A percentile compares a stretch with the other conserved stretches of the same genome.
phyloP scores from a whole-genome alignment of 768 basidiomycete species.

The Amanita inopinata region DNA sequence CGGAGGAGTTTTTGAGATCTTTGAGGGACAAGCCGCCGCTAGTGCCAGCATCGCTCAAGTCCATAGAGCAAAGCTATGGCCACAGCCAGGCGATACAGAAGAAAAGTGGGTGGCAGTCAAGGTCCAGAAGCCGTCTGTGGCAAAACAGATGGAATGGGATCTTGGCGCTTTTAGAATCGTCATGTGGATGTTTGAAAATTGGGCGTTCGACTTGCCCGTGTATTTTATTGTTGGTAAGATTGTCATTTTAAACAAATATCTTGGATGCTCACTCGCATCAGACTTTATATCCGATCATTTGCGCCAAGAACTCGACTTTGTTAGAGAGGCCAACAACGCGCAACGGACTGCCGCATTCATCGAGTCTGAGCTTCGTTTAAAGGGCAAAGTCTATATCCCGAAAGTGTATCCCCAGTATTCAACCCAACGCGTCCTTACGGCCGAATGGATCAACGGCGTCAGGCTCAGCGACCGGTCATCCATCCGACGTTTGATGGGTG shows the following conservation, averaged over 20 bases:
- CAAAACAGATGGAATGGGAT: slow-evolving; percentile 82
- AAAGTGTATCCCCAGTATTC: slow-evolving; percentile 61
- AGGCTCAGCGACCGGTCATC: slow-evolving; percentile 57
- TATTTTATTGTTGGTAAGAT: slow-evolving; percentile 67
- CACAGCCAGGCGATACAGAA: slow-evolving; percentile 27
- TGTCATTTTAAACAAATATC: neutral
- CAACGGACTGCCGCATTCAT: slow-evolving; percentile 58
- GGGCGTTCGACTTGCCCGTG: slow-evolving; percentile 79
- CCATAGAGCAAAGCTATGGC: slow-evolving; percentile 59
- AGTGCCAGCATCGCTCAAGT: slow-evolving; percentile 93
- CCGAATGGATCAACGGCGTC: slow-evolving; percentile 79
- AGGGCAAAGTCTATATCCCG: slow-evolving; percentile 70
- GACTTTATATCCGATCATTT: slow-evolving; percentile 78
- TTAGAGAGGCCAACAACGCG: slow-evolving; percentile 72
- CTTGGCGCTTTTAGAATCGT: slow-evolving; percentile 57
- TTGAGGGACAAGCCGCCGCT: slow-evolving; percentile 69
- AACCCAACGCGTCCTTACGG: slow-evolving; percentile 71
- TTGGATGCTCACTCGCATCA: slow-evolving; percentile 14
- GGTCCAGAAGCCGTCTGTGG: slow-evolving; percentile 83
- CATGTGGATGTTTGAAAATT: slow-evolving; percentile 73
- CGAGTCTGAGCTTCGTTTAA: slow-evolving; percentile 58
- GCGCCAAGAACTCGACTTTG: slow-evolving; percentile 75
- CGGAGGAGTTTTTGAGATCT: slow-evolving; percentile 67
- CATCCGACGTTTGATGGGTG: slow-evolving; percentile 52
- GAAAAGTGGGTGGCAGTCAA: slow-evolving; percentile 85